Base-by-base conservation (phyloP, 148 eudicot species). In the Suaeda aralocaspica region DNA sequence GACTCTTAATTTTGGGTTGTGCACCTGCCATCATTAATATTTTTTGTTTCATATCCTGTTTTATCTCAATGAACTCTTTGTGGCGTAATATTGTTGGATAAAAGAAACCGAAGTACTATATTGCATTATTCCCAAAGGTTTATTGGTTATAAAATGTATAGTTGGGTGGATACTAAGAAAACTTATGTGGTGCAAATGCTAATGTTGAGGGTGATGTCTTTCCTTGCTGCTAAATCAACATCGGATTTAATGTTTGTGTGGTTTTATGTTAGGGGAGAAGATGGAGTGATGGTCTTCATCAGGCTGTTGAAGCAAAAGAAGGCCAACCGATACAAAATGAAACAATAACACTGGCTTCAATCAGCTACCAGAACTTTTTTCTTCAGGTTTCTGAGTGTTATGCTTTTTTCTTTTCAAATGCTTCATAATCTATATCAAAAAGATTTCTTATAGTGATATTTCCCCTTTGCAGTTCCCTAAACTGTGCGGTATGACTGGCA, bases 221-320 rank as follows among this genome's bases (percentile, higher is more conserved):
- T 36, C 18, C 46, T 62, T 13, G 25, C 39, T 1, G 11, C 3
- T 39, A 15, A 62, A 36, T 24, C 39, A 31, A 21, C 31, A 21
- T 56, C 59, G 3, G 9, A 5, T 59, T 42, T 24, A 16, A 33
- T 68, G 24, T 33, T 28, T 63, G 21, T 48, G 33, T 71, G 39
- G 11, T 59, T 65, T 52, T 67, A 15, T 71, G 71, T 53, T 50
- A 95, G 99, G 99, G 99, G 76, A 89, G 99, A 75, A 96, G 99
- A 57, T 95, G 99, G 99, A 95, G 99, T 81, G 99, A 95, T 74
- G 99, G 99, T 48, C 99, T 95, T 81, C 99, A 95, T 80, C 99
- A 95, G 86, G 99, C 99, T 59, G 99, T 95, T 71, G 99, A 95
- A 84, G 99, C 99, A 70, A 95, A 95, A 85, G 99, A 95, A 82